phyloP scores from a whole-genome alignment of 2,329 filamentous ascomycete genomes.

The Neoascochyta sp. region DNA sequence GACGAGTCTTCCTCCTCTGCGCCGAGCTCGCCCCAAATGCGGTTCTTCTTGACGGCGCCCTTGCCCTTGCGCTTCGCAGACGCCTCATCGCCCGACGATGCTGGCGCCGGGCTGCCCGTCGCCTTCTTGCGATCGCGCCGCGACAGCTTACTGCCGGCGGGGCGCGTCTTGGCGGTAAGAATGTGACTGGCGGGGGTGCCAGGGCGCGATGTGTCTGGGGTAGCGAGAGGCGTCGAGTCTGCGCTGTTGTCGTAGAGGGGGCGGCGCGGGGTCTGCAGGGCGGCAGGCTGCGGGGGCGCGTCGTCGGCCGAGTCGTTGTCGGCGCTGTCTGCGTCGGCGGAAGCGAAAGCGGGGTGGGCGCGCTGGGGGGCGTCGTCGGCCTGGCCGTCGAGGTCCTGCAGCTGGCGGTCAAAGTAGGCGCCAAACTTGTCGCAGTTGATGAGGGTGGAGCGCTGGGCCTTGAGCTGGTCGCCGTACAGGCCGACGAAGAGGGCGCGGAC shows the following conservation, averaged over 20 bases:
- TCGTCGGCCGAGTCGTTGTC: slow-evolving; percentile 49
- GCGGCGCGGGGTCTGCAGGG: slow-evolving; percentile 43
- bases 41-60: slow-evolving; percentile 71
- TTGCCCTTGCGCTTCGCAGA: slow-evolving; percentile 55
- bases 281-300: slow-evolving; percentile 50
- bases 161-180: slow-evolving; percentile 69
- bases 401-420: slow-evolving; percentile 89
- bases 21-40: slow-evolving; percentile 90
- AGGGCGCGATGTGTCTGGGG: slow-evolving; percentile 74
- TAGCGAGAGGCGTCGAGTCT: slow-evolving; percentile 66
- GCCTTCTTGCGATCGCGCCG: slow-evolving; percentile 72
- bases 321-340: slow-evolving; percentile 50
- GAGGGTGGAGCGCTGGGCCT: slow-evolving; percentile 71
- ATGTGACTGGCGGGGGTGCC: slow-evolving; percentile 69
- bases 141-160: slow-evolving; percentile 68
- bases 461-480: slow-evolving; percentile 83
- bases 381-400: slow-evolving; percentile 71
- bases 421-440: slow-evolving; percentile 77
- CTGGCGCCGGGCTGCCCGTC: slow-evolving; percentile 53
- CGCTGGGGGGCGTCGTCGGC: slow-evolving; percentile 38
- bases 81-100: slow-evolving; percentile 81
- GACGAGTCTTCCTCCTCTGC: slow-evolving; percentile 79
- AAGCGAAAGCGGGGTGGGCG: slow-evolving; percentile 43
- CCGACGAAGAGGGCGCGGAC: slow-evolving; percentile 88
- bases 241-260: slow-evolving; percentile 50